These are phyloP conservation scores for Salix caprea DNA, from an alignment of 345 rosid genomes.

Conservation along the genomic window DNA sequence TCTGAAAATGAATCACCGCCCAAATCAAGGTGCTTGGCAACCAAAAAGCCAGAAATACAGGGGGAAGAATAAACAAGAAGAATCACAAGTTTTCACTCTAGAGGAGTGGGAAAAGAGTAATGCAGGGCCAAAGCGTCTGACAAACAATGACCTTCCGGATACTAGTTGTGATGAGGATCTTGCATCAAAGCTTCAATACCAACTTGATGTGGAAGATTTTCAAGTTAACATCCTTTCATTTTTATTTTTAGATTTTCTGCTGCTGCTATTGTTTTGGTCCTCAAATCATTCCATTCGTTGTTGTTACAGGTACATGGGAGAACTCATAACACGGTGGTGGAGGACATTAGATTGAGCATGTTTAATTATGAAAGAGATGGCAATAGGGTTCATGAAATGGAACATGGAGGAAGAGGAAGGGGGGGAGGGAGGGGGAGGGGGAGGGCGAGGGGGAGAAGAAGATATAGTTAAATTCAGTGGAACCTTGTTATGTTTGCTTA, in stretches of 20 bases:
- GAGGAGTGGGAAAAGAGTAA: constrained; percentile 74
- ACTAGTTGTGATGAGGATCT: constrained; percentile 64
- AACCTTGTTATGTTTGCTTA: background rate
- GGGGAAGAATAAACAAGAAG: constrained; percentile 60
- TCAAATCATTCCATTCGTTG: background rate
- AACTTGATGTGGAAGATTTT: constrained; percentile 75
- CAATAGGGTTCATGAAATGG: constrained; percentile 23
- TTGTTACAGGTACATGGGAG: constrained; percentile 44
- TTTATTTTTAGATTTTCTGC: background rate
- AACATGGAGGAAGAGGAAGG: constrained; percentile 46
- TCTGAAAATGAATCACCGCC: constrained; percentile 58
- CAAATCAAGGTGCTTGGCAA: constrained; percentile 34
- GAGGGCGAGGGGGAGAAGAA: constrained; percentile 18
- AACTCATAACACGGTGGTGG: constrained; percentile 43
- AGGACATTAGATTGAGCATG: constrained; percentile 66
- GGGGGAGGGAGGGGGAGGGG: constrained; percentile 51
- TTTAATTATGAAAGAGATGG: constrained; percentile 58
- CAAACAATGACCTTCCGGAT: constrained; percentile 34
- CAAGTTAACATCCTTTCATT: constrained; percentile 36
- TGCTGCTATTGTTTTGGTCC: background rate
- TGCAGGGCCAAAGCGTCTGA: constrained; percentile 30
- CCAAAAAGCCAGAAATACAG: constrained; percentile 45
- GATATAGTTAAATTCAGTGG: background rate
- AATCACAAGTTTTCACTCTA: constrained; percentile 45
- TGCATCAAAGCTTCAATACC: constrained; percentile 79